phyloP scores from a whole-genome alignment of 2,329 filamentous ascomycete genomes.

The Colletotrichum camelliae region DNA sequence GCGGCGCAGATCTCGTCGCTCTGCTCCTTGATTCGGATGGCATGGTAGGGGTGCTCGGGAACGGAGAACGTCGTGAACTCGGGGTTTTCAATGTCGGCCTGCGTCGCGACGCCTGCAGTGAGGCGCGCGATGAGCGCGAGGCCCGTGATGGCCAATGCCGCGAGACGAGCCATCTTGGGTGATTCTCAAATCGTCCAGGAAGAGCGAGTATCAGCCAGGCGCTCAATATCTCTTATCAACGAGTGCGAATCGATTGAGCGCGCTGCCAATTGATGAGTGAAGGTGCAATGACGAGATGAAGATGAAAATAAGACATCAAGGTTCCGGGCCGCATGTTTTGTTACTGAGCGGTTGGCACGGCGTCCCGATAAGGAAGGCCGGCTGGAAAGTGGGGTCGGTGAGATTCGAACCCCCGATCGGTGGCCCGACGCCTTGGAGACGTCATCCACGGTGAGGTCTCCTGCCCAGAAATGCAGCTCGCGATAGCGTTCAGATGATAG shows the following conservation, averaged over 20 bases:
- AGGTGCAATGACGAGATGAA: not conserved
- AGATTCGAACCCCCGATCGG: not conserved
- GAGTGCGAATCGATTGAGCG: not conserved
- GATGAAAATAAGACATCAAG: not conserved
- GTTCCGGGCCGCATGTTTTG: not conserved
- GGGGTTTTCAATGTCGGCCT: not conserved
- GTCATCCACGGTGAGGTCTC: not conserved
- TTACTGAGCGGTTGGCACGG: not conserved
- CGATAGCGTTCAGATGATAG: not conserved
- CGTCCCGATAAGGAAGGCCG: not conserved
- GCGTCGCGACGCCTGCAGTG: not conserved
- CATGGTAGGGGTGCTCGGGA: constrained; percentile 23
- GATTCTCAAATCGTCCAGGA: not conserved
- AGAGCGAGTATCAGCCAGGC: not conserved
- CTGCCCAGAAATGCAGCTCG: accelerated
- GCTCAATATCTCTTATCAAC: not conserved
- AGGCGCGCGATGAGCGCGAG: not conserved
- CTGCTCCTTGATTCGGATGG: constrained; percentile 30
- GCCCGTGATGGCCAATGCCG: not conserved
- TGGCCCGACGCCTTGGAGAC: not conserved
- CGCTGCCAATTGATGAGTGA: not conserved
- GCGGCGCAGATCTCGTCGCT: constrained; percentile 29
- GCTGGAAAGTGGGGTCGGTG: not conserved
- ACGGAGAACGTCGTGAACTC: constrained; percentile 8
- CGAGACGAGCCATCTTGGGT: not conserved